phyloP scores from a whole-genome alignment of 23 red algal genomes.

The Cyanidioschyzon merolae region DNA sequence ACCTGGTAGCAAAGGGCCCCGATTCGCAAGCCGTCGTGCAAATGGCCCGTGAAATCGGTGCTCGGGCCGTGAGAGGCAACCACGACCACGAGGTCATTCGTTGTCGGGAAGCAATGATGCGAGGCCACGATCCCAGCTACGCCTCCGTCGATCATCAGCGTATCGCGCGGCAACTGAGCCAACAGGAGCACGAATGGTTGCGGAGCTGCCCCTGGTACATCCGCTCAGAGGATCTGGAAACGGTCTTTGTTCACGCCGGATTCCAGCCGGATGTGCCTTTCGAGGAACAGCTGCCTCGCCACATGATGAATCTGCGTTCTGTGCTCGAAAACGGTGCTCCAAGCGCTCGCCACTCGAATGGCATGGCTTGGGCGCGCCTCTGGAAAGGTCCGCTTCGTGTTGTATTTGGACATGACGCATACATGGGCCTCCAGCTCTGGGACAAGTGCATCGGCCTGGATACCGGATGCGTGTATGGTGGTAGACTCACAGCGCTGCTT shows the following conservation, averaged over 20 bases:
- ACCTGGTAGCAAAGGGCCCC: conserved; percentile 90
- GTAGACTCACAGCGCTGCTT: conserved; percentile 64
- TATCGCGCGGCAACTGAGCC: conserved; percentile 40
- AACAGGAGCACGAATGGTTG: conserved; percentile 52
- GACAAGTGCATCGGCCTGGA: conserved; percentile 70
- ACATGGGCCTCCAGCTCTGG: conserved; percentile 60
- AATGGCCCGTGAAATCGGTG: conserved; percentile 66
- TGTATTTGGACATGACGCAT: conserved; percentile 92
- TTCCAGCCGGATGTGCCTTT: conserved; percentile 69
- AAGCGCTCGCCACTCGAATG: conserved; percentile 44
- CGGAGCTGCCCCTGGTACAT: conserved; percentile 79
- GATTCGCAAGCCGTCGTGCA: conserved; percentile 72
- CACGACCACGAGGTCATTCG: conserved; percentile 61
- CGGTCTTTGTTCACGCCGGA: conserved; percentile 87
- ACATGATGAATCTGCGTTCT: conserved; percentile 95
- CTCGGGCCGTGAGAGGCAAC: conserved; percentile 75
- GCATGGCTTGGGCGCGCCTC: conserved; percentile 57
- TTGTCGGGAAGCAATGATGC: conserved; percentile 35
- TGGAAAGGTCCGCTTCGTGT: conserved; percentile 82
- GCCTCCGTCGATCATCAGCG: conserved; percentile 39
- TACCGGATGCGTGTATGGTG: conserved; percentile 94
- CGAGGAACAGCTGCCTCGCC: conserved; percentile 58
- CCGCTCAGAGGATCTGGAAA: conserved; percentile 29
- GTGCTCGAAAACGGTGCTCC: conserved; percentile 54
- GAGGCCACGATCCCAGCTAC: conserved; percentile 24